A percentile compares a stretch with the other conserved stretches of the same genome.
Conservation (phyloP, 2,329 filamentous ascomycete species). For the Pyricularia sp. region DNA sequence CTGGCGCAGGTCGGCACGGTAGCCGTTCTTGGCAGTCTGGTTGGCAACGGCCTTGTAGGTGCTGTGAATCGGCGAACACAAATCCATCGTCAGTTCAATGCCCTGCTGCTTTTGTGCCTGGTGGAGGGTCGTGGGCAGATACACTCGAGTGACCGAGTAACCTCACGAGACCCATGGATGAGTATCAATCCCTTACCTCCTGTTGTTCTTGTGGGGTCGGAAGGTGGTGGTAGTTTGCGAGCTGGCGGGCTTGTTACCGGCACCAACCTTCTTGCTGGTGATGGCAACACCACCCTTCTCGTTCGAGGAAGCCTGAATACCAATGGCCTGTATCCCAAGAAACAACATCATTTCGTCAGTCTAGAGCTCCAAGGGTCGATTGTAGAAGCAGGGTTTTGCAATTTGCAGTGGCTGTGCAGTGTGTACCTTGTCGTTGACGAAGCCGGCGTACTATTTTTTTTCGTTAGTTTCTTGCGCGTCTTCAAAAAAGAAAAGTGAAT, state of each 20-base stretch:
- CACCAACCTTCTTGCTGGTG: slow-evolving; percentile 70
- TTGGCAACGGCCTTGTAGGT: slow-evolving; percentile 82
- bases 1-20: slow-evolving; percentile 67
- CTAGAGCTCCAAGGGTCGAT: slow-evolving; percentile 5
- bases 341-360: slow-evolving; percentile 13
- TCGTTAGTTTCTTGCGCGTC: neutral
- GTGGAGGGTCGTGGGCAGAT: neutral
- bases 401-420: slow-evolving; percentile 26
- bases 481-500: neutral
- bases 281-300: slow-evolving; percentile 72
- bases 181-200: slow-evolving; percentile 50
- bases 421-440: slow-evolving; percentile 81
- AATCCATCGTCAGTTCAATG: slow-evolving; percentile 12
- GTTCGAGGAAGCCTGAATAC: slow-evolving; percentile 46
- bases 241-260: slow-evolving; percentile 60
- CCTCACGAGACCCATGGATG: neutral
- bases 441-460: slow-evolving; percentile 63
- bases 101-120: neutral
- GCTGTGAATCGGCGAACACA: slow-evolving; percentile 31
- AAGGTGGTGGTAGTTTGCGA: slow-evolving; percentile 53
- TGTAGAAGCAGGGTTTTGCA: neutral
- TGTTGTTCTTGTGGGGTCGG: slow-evolving; percentile 56
- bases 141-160: neutral
- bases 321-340: slow-evolving; percentile 52
- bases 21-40: slow-evolving; percentile 69